Percentiles rank a stretch among this genome's conserved stretches.
phyloP scores from a whole-genome alignment of 306 rosid genomes.

The Fagus crenata region DNA sequence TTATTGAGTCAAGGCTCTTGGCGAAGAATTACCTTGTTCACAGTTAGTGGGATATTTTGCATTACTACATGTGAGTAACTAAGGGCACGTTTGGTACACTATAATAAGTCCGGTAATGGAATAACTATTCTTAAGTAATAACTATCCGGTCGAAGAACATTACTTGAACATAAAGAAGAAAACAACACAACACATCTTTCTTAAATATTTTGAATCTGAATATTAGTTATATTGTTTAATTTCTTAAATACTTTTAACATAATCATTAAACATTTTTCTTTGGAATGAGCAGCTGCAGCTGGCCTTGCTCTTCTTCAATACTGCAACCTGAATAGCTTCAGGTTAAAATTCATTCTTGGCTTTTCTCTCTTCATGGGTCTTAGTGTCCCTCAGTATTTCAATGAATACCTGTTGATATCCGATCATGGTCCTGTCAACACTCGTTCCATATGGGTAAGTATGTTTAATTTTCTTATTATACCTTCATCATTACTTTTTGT shows the following conservation, averaged over 20 bases:
- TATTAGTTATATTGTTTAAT: background rate
- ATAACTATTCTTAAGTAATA: too few species aligned
- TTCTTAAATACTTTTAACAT: background rate
- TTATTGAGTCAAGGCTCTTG: too few species aligned
- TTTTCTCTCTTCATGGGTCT: slow-evolving; percentile 85
- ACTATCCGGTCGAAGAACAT: too few species aligned
- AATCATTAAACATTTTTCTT: slow-evolving; percentile 7
- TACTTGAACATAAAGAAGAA: background rate
- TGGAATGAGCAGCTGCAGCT: slow-evolving; percentile 56
- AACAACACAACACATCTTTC: background rate
- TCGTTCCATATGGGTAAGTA: slow-evolving; percentile 52
- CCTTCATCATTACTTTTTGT: slow-evolving; percentile 1
- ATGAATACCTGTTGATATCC: slow-evolving; percentile 38
- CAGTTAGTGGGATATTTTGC: too few species aligned
- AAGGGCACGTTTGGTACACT: too few species aligned
- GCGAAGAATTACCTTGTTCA: too few species aligned
- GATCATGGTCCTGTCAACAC: slow-evolving; percentile 75
- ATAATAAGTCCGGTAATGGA: too few species aligned
- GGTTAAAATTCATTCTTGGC: slow-evolving; percentile 70
- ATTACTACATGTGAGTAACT: too few species aligned
- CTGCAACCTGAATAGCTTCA: slow-evolving; percentile 80
- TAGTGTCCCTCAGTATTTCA: slow-evolving; percentile 75
- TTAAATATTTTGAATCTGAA: background rate
- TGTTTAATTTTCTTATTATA: background rate
- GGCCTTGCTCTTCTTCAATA: slow-evolving; percentile 79